A percentile compares a stretch with the other conserved stretches of the same genome.
Evolutionary conservation across 73 alveolate genomes (phyloP).

Genomic region (Tetrahymena borealis): DNA sequence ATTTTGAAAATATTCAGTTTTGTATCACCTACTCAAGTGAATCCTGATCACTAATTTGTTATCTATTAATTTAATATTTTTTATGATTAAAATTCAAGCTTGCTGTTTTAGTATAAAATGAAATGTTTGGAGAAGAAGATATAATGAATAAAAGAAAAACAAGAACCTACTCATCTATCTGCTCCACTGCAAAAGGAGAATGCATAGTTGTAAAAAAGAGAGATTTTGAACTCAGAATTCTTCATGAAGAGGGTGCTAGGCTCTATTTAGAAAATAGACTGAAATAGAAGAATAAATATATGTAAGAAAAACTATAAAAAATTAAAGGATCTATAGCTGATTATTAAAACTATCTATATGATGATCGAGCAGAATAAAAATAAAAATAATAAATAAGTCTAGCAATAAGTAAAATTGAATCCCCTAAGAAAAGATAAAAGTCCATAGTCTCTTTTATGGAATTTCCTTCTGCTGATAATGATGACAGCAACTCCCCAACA

Average conservation of each 20-base stretch:
- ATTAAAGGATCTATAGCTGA: not conserved
- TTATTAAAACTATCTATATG: not conserved
- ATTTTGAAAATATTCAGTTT: too few relatives aligned
- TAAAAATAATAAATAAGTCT: not conserved
- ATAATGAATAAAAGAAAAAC: not conserved
- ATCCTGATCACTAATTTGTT: not conserved
- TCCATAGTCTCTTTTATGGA: not conserved
- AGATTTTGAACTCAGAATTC: not conserved
- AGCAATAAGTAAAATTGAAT: not conserved
- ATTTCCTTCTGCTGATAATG: not conserved
- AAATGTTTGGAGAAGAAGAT: not conserved
- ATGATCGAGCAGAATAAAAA: not conserved
- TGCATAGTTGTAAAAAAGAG: not conserved
- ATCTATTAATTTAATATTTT: too few relatives aligned
- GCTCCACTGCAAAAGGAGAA: not conserved
- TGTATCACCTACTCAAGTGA: too few relatives aligned
- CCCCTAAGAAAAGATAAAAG: not conserved
- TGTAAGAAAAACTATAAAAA: not conserved
- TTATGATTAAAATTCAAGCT: not conserved
- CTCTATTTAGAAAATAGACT: not conserved
- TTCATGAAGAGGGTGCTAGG: not conserved
- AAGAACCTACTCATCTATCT: not conserved
- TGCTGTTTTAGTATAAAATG: not conserved
- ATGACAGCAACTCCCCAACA: not conserved
- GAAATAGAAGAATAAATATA: not conserved